Conservation (phyloP, 495 filamentous ascomycete species). For the Xylaria palmicola region DNA sequence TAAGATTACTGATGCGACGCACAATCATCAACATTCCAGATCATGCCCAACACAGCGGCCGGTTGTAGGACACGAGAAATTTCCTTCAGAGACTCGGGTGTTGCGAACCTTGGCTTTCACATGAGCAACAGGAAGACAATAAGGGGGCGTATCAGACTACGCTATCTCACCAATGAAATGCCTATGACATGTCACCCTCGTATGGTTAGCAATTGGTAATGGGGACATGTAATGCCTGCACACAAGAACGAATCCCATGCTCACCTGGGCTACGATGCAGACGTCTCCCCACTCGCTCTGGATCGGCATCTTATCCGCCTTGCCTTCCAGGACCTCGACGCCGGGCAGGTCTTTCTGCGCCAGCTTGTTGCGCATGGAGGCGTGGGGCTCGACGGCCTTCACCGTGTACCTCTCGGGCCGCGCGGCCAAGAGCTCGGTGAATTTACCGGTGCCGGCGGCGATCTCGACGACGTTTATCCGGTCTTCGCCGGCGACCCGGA, state of each 20-base stretch:
- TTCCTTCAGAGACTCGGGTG: constrained; percentile 51
- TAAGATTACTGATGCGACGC: constrained; percentile 14
- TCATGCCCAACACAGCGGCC: constrained; percentile 54
- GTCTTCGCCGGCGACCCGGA: constrained; percentile 41
- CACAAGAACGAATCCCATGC: constrained; percentile 3
- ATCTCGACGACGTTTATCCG: constrained; percentile 58
- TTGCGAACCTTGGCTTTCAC: constrained; percentile 56
- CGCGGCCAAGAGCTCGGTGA: constrained; percentile 56
- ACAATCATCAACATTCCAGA: constrained; percentile 71
- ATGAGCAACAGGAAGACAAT: constrained; percentile 1
- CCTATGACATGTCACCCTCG: constrained; percentile 31
- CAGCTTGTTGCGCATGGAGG: constrained; percentile 57
- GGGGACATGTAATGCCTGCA: background rate
- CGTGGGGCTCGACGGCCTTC: constrained; percentile 62
- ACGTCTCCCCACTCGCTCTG: constrained; percentile 59
- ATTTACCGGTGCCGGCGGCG: constrained; percentile 66
- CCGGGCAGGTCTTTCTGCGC: constrained; percentile 49
- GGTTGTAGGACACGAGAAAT: constrained; percentile 58
- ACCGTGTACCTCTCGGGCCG: constrained; percentile 55
- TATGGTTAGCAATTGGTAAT: background rate
- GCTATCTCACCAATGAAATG: constrained; percentile 57
- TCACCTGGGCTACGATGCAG: constrained; percentile 64
- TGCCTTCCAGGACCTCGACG: constrained; percentile 53
- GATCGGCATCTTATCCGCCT: constrained; percentile 52
- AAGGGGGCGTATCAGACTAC: background rate